A percentile compares a stretch with the other conserved stretches of the same genome.
Conservation (phyloP, 163 green algal species). For the Scenedesmus sp. region DNA sequence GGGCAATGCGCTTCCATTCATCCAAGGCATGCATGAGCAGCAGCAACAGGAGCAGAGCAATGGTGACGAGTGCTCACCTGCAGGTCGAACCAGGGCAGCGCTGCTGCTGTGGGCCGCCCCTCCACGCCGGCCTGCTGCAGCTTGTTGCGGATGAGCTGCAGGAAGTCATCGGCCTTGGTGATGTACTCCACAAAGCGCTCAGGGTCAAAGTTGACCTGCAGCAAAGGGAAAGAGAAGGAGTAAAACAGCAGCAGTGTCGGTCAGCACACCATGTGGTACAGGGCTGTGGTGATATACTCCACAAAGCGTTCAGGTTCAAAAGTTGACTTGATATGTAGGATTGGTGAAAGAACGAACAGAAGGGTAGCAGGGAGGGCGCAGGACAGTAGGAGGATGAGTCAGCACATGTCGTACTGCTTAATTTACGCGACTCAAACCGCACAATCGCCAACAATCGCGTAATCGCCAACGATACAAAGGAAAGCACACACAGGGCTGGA, state of each 20-base stretch:
- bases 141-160: slow-evolving; percentile 21
- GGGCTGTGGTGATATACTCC: too few relatives aligned
- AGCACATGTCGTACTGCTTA: neutral
- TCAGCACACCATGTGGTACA: neutral
- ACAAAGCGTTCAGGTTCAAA: too few relatives aligned
- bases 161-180: slow-evolving; percentile 29
- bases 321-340: too few relatives aligned
- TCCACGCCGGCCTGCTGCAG: slow-evolving; percentile 31
- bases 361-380: neutral
- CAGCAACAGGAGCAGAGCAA: neutral
- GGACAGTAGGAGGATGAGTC: neutral
- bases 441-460: neutral
- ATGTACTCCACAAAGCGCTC: slow-evolving; percentile 50
- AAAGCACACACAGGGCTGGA: neutral
- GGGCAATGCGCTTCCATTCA: too few relatives aligned
- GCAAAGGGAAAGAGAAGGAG: neutral
- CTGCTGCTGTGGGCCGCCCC: slow-evolving; percentile 13
- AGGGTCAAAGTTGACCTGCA: slow-evolving; percentile 53
- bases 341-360: too few relatives aligned
- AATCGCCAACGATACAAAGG: too few relatives aligned
- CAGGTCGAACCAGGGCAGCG: slow-evolving; percentile 54
- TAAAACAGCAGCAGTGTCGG: neutral
- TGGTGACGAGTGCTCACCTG: neutral
- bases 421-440: too few relatives aligned
- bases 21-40: neutral